phyloP scores from a whole-genome alignment of 257 asterid species.

The Nyctanthes arbortristis region DNA sequence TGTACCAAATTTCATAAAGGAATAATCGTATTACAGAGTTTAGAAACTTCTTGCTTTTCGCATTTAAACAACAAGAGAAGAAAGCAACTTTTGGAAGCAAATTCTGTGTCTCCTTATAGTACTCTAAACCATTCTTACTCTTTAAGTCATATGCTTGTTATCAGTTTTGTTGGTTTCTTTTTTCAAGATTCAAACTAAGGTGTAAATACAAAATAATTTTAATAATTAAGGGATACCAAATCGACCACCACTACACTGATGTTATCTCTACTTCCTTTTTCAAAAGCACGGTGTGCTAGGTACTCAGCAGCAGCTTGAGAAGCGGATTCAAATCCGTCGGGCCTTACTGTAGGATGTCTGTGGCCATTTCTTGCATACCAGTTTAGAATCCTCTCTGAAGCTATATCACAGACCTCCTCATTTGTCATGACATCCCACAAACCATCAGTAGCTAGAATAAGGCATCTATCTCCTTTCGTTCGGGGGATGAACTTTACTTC shows the following conservation, averaged over 20 bases:
- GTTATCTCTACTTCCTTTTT: slow-evolving; percentile 50
- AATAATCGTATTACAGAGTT: no score
- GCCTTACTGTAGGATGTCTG: slow-evolving; percentile 19
- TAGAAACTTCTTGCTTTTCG: no score
- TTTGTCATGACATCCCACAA: slow-evolving; percentile 51
- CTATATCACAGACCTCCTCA: slow-evolving; percentile 52
- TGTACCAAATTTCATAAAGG: no score
- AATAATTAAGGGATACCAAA: slow-evolving; percentile 53
- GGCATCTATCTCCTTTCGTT: slow-evolving; percentile 48
- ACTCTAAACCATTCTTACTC: no score
- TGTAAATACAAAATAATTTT: no score
- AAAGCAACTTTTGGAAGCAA: no score
- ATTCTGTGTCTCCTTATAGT: no score
- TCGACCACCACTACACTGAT: slow-evolving; percentile 48
- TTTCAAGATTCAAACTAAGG: no score
- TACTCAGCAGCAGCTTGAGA: slow-evolving; percentile 51
- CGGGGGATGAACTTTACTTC: slow-evolving; percentile 43
- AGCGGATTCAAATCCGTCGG: slow-evolving; percentile 29
- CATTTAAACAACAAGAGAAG: no score
- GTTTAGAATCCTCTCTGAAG: slow-evolving; percentile 38
- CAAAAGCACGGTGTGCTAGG: slow-evolving; percentile 42
- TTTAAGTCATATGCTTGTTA: no score
- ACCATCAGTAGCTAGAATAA: slow-evolving; percentile 49
- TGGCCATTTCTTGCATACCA: slow-evolving; percentile 47
- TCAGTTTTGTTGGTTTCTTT: no score